These are phyloP conservation scores for Rasamsonia emersonii DNA, from an alignment of 2,329 filamentous ascomycete genomes.

Conservation along the genomic window DNA sequence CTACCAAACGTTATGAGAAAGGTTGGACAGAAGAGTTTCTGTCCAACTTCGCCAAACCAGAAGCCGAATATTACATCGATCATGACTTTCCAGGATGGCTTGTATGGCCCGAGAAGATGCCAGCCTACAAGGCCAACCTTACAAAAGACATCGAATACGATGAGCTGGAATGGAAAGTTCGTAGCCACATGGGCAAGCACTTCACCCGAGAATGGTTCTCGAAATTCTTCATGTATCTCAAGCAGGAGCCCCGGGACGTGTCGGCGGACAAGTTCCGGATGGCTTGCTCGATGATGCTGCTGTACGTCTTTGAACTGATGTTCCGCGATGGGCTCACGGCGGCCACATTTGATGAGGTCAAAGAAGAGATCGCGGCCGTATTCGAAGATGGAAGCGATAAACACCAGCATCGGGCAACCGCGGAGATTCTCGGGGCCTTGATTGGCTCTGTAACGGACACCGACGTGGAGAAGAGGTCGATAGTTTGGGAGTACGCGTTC, in stretches of 20 bases:
- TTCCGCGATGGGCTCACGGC: conserved; percentile 63
- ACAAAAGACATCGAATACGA: conserved; percentile 64
- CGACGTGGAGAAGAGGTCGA: conserved; percentile 60
- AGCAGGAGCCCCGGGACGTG: conserved; percentile 84
- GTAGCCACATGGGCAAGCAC: conserved; percentile 69
- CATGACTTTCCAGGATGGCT: conserved; percentile 92
- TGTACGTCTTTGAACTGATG: conserved; percentile 85
- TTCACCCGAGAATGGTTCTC: conserved; percentile 79
- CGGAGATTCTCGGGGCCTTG: conserved; percentile 84
- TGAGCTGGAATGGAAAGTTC: conserved; percentile 63
- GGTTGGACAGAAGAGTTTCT: conserved; percentile 74
- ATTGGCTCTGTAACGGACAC: conserved; percentile 74
- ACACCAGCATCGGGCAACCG: conserved; percentile 91
- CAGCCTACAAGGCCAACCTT: conserved; percentile 66
- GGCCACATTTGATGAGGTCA: conserved; percentile 78
- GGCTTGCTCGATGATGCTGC: conserved; percentile 75
- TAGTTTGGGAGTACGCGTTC: conserved; percentile 82
- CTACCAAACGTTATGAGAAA: conserved; percentile 64
- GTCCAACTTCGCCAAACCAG: conserved; percentile 64
- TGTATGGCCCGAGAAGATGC: conserved; percentile 84
- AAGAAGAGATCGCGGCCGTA: conserved; percentile 65
- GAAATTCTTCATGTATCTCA: conserved; percentile 84
- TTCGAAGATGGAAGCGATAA: conserved; percentile 94
- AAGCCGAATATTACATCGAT: conserved; percentile 83
- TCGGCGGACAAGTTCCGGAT: conserved; percentile 81